Percentiles rank a stretch among this genome's conserved stretches.
Evolutionary conservation across 768 basidiomycete genomes (phyloP).

Genomic region (Phanerochaete carnosa): DNA sequence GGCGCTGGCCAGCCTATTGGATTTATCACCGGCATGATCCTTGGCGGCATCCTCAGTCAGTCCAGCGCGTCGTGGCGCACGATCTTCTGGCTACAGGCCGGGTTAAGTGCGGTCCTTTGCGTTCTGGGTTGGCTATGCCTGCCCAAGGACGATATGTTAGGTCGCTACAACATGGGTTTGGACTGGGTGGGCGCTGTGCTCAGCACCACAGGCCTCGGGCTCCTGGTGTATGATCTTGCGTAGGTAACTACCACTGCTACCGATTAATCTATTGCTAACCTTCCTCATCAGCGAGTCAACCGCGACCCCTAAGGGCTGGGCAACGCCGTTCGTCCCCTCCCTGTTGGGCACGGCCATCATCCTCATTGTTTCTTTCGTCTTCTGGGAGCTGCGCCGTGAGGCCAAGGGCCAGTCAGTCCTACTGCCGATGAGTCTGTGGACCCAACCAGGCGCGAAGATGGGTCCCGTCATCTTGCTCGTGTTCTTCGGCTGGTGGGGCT

Average conservation of each 20-base stretch:
- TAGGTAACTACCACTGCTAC: slow-evolving; percentile 12
- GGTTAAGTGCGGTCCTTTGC: slow-evolving; percentile 26
- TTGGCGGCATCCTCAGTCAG: slow-evolving; percentile 31
- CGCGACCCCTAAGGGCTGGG: slow-evolving; percentile 29
- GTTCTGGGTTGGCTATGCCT: slow-evolving; percentile 22
- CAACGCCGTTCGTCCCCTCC: slow-evolving; percentile 30
- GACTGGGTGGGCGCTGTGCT: slow-evolving; percentile 34
- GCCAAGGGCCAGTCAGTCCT: slow-evolving; percentile 23
- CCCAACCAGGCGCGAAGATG: slow-evolving; percentile 28
- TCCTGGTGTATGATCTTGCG: slow-evolving; percentile 33
- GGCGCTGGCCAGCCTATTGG: slow-evolving; percentile 33
- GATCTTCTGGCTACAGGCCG: slow-evolving; percentile 33
- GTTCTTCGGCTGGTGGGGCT: slow-evolving; percentile 32
- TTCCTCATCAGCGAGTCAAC: slow-evolving; percentile 19
- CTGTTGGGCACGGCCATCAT: slow-evolving; percentile 25
- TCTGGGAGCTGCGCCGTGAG: slow-evolving; percentile 31
- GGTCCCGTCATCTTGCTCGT: slow-evolving; percentile 25
- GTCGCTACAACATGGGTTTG: slow-evolving; percentile 30
- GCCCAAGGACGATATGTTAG: slow-evolving; percentile 14
- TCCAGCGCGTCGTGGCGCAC: slow-evolving; percentile 30
- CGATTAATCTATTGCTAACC: not conserved
- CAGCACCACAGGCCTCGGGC: slow-evolving; percentile 30
- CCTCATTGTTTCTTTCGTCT: slow-evolving; percentile 24
- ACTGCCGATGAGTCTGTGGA: slow-evolving; percentile 32
- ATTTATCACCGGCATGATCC: slow-evolving; percentile 30